These are phyloP conservation scores for Catharanthus roseus DNA, from an alignment of 257 asterid species.

Conservation along the genomic window DNA sequence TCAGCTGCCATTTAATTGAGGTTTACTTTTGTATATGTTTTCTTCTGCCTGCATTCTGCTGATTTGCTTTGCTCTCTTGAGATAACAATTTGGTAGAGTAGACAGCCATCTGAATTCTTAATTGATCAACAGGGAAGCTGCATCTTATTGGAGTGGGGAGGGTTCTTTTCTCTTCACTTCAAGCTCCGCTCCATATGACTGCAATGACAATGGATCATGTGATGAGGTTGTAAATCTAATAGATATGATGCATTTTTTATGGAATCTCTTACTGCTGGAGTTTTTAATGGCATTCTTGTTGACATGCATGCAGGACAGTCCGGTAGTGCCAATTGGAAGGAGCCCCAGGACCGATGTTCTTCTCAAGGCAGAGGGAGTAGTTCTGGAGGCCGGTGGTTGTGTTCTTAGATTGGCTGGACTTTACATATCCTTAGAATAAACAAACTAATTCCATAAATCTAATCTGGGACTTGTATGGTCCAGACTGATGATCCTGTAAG, in stretches of 20 bases:
- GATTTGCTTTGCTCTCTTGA: not conserved
- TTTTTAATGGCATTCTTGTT: conserved; percentile 12
- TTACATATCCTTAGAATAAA: conserved; percentile 73
- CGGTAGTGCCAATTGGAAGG: conserved; percentile 76
- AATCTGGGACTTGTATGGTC: not conserved
- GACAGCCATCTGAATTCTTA: conserved; percentile 1
- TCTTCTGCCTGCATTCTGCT: not conserved
- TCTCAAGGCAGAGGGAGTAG: conserved; percentile 74
- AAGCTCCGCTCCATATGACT: conserved; percentile 89
- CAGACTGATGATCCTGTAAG: not conserved
- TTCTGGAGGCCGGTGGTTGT: conserved; percentile 76
- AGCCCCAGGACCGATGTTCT: conserved; percentile 87
- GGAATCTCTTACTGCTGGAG: not conserved
- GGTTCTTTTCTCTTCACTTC: conserved; percentile 93
- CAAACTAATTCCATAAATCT: not conserved
- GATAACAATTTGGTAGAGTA: not conserved
- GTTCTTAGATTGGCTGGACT: conserved; percentile 96
- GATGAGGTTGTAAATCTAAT: conserved; percentile 69
- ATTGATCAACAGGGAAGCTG: conserved; percentile 61
- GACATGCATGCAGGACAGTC: conserved; percentile 53
- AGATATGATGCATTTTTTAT: conserved; percentile 14
- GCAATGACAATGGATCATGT: conserved; percentile 77
- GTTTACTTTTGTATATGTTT: not conserved
- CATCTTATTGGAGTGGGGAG: conserved; percentile 82
- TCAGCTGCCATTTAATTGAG: not conserved